These are phyloP conservation scores for Salix suchowensis DNA, from an alignment of 345 rosid species.

Conservation along the genomic window DNA sequence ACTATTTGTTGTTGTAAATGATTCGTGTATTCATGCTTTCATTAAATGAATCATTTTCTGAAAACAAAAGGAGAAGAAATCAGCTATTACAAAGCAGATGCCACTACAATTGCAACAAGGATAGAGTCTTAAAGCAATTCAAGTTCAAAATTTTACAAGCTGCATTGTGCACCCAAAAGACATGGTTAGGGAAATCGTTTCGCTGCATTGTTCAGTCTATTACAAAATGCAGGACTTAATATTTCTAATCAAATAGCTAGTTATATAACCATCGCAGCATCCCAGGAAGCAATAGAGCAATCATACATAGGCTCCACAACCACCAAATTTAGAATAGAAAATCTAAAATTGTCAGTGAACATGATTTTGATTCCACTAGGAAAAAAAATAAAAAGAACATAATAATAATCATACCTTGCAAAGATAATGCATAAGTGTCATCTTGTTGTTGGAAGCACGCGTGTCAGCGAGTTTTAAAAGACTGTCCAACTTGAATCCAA, in stretches of 20 bases:
- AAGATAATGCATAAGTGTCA: constrained; percentile 98
- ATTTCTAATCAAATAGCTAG: not conserved
- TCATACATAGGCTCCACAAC: not conserved
- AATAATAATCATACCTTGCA: constrained; percentile 63
- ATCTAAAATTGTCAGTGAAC: no score
- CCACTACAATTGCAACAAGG: not conserved
- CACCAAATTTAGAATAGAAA: not conserved
- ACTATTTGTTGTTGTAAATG: no score
- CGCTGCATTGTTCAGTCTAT: not conserved
- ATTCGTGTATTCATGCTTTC: no score
- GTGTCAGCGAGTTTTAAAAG: constrained; percentile 87
- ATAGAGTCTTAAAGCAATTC: not conserved
- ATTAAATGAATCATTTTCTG: no score
- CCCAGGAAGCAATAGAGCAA: not conserved
- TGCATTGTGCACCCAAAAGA: not conserved
- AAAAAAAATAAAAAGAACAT: not conserved
- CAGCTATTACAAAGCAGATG: not conserved
- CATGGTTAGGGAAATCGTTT: not conserved
- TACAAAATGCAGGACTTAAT: not conserved
- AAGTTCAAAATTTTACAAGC: not conserved
- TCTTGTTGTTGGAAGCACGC: constrained; percentile 86
- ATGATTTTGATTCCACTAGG: not conserved
- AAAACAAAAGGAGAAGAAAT: no score
- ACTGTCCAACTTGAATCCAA: constrained; percentile 98
- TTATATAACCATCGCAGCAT: not conserved